Evolutionary conservation across 169 alveolate genomes (phyloP).

Genomic region (Eimeria tenella): DNA sequence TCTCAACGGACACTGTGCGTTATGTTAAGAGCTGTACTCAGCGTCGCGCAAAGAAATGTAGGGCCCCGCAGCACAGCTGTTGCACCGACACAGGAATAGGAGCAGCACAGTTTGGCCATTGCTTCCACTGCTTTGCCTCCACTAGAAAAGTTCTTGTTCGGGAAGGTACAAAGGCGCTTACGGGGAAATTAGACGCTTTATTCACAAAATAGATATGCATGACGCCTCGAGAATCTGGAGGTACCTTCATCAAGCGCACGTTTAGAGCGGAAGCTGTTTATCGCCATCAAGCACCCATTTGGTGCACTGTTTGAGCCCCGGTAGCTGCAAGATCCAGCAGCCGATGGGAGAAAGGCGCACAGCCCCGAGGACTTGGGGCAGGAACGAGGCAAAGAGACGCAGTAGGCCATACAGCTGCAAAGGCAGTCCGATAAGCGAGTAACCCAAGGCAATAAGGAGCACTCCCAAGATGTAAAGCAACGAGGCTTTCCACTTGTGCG

Average conservation of each 20-base stretch:
- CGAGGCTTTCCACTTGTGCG: conserved; percentile 79
- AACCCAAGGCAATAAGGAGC: conserved; percentile 77
- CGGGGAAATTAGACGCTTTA: no score
- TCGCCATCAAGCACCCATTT: conserved; percentile 76
- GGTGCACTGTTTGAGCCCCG: conserved; percentile 77
- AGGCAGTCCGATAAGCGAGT: conserved; percentile 77
- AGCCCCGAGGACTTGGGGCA: conserved; percentile 79
- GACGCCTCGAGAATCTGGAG: neutral
- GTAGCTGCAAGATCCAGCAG: conserved; percentile 77
- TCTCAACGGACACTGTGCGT: no score
- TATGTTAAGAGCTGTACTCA: no score
- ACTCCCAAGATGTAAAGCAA: conserved; percentile 76
- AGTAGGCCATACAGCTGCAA: conserved; percentile 80
- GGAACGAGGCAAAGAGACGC: conserved; percentile 80
- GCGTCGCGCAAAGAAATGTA: no score
- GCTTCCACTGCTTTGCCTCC: no score
- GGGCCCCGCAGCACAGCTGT: no score
- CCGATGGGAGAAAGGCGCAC: conserved; percentile 78
- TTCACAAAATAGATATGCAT: no score
- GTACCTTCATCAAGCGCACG: neutral
- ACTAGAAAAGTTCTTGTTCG: no score
- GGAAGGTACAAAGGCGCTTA: no score
- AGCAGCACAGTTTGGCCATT: no score
- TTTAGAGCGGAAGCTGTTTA: conserved; percentile 55
- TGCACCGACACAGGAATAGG: no score